Percentiles rank a stretch among this genome's conserved stretches.
phyloP scores from a whole-genome alignment of 176 grass and related monocot genomes.

The Carex cristatella region DNA sequence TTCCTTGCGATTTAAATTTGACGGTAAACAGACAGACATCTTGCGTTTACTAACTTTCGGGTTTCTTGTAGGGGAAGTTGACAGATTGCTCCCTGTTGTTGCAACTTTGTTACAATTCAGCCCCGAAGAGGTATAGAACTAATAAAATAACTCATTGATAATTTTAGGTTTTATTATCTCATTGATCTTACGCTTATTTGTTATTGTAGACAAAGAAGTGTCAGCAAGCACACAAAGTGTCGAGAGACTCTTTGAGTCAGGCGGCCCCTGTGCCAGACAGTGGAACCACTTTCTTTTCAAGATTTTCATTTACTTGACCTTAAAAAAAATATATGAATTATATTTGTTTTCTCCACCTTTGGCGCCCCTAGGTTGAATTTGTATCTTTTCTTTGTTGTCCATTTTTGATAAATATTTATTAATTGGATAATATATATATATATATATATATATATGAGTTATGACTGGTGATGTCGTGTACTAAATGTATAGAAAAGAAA shows the following conservation, averaged over 20 bases:
- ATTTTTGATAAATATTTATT: conserved; percentile 35
- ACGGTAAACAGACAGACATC: neutral
- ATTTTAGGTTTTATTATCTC: neutral
- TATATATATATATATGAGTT: neutral
- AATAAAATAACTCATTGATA: neutral
- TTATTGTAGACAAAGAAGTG: conserved; percentile 65
- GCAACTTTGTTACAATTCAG: conserved; percentile 92
- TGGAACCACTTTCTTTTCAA: conserved; percentile 56
- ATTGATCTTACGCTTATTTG: conserved; percentile 2
- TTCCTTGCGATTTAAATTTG: neutral
- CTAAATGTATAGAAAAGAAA: conserved; percentile 40
- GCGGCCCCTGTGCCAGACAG: conserved; percentile 43
- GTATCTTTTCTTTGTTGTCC: conserved; percentile 17
- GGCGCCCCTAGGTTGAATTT: neutral
- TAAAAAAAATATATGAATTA: neutral
- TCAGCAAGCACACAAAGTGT: conserved; percentile 65
- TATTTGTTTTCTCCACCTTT: conserved; percentile 9
- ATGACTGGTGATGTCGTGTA: conserved; percentile 19
- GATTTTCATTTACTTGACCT: conserved; percentile 54
- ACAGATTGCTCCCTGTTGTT: conserved; percentile 79
- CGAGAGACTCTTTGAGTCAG: conserved; percentile 41
- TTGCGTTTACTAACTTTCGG: conserved; percentile 11
- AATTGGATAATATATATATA: conserved; percentile 28
- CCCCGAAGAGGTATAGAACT: conserved; percentile 79
- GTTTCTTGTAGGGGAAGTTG: conserved; percentile 73